A percentile compares a stretch with the other conserved stretches of the same genome.
Evolutionary conservation across 352 stramenopile species (phyloP).

Genomic region (Phytophthora fragariae): DNA sequence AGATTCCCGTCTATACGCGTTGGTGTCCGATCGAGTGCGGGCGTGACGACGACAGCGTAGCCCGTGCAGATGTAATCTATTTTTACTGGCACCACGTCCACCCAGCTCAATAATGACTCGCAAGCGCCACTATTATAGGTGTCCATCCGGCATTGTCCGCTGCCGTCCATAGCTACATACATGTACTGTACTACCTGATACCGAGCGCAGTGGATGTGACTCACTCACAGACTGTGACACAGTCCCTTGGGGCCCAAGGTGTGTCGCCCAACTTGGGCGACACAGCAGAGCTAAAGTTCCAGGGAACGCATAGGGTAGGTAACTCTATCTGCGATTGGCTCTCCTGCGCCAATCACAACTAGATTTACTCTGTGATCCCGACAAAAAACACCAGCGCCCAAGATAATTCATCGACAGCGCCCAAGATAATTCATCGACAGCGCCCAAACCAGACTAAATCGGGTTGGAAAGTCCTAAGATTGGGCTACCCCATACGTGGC

Average conservation of each 20-base stretch:
- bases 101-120: background rate
- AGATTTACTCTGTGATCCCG: constrained; percentile 2
- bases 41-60: constrained; percentile 15
- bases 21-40: constrained; percentile 23
- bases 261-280: background rate
- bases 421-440: background rate
- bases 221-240: background rate
- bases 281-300: constrained; percentile 5
- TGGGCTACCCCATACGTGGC: constrained; percentile 16
- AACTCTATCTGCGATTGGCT: constrained; percentile 11
- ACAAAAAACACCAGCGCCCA: background rate
- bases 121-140: background rate
- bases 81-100: constrained; percentile 6
- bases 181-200: background rate
- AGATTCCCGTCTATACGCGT: constrained; percentile 23
- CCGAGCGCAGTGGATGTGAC: background rate
- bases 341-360: background rate
- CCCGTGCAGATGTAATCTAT: background rate
- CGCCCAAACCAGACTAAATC: background rate
- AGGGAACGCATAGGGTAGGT: constrained; percentile 7
- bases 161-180: background rate
- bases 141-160: background rate
- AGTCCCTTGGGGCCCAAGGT: background rate
- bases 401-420: background rate
- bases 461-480: background rate